Conservation (phyloP, 495 filamentous ascomycete species). For the Hyaloscypha variabilis region DNA sequence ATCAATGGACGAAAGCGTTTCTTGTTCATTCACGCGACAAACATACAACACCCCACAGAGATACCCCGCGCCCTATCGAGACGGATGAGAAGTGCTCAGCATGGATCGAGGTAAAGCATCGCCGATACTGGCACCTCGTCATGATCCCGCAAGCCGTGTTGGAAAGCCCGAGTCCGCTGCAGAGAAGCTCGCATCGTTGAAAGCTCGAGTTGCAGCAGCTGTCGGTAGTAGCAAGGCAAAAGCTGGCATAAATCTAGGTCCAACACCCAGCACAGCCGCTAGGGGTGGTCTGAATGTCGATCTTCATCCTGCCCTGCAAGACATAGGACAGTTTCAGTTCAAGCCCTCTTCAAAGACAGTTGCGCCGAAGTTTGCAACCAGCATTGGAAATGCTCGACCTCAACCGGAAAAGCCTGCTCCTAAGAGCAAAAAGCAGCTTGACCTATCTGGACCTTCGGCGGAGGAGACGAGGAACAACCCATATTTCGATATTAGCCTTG, state of each 20-base stretch:
- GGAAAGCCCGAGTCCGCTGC: conserved; percentile 58
- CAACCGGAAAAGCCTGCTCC: conserved; percentile 51
- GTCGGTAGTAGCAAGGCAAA: conserved; percentile 34
- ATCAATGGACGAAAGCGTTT: too few relatives aligned
- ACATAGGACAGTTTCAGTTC: conserved; percentile 64
- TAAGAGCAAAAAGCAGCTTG: conserved; percentile 62
- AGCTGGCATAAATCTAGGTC: conserved; percentile 33
- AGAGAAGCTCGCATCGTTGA: conserved; percentile 70
- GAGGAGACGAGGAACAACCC: conserved; percentile 78
- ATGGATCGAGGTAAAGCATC: conserved; percentile 36
- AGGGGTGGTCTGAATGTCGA: conserved; percentile 83
- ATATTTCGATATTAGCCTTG: conserved; percentile 79
- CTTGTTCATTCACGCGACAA: background rate
- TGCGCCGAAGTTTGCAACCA: conserved; percentile 60
- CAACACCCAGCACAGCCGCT: conserved; percentile 35
- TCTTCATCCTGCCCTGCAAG: conserved; percentile 85
- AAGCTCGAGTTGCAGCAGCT: conserved; percentile 78
- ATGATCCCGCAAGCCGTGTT: conserved; percentile 51
- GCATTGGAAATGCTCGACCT: conserved; percentile 57
- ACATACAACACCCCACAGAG: background rate
- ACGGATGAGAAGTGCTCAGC: background rate
- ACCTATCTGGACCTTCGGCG: conserved; percentile 67
- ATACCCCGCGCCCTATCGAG: background rate
- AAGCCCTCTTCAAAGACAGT: conserved; percentile 57
- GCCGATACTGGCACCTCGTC: conserved; percentile 53